Conservation (phyloP, 2,329 filamentous ascomycete species). For the Cercospora brassicicola region DNA sequence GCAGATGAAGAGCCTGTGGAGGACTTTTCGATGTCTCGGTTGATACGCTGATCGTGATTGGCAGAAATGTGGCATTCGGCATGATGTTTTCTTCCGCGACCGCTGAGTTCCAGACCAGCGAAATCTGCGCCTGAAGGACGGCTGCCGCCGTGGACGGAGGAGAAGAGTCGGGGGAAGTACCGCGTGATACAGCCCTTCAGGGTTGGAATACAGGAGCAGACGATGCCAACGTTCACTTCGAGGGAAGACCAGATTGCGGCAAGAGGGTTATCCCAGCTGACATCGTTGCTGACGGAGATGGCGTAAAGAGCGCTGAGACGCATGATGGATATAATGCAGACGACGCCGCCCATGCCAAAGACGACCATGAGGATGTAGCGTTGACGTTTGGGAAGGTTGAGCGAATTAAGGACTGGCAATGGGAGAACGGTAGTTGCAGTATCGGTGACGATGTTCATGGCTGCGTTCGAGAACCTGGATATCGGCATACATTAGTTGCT, state of each 20-base stretch:
- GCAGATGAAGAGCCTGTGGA: neutral
- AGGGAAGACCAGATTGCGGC: conserved; percentile 32
- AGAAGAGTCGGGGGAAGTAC: conserved; percentile 33
- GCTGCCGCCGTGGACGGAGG: conserved; percentile 5
- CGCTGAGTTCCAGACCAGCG: conserved; percentile 14
- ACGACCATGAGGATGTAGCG: conserved; percentile 37
- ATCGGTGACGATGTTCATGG: conserved; percentile 40
- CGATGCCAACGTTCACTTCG: conserved; percentile 36
- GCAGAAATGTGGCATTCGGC: conserved; percentile 18
- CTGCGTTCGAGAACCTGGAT: conserved; percentile 34
- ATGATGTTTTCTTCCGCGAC: conserved; percentile 10
- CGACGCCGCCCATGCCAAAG: conserved; percentile 38
- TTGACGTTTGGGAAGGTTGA: conserved; percentile 36
- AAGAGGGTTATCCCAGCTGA: conserved; percentile 34
- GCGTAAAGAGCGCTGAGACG: conserved; percentile 33
- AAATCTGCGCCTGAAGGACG: conserved; percentile 5
- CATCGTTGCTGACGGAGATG: conserved; percentile 29
- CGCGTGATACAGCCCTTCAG: conserved; percentile 33
- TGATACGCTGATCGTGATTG: conserved; percentile 10
- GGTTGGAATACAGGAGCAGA: conserved; percentile 34
- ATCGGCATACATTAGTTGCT: neutral
- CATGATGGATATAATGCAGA: conserved; percentile 32
- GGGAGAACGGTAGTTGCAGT: conserved; percentile 37
- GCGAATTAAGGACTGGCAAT: conserved; percentile 35
- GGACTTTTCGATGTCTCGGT: neutral